A percentile compares a stretch with the other conserved stretches of the same genome.
phyloP scores from a whole-genome alignment of 306 rosid species.

The Quercus cerris region DNA sequence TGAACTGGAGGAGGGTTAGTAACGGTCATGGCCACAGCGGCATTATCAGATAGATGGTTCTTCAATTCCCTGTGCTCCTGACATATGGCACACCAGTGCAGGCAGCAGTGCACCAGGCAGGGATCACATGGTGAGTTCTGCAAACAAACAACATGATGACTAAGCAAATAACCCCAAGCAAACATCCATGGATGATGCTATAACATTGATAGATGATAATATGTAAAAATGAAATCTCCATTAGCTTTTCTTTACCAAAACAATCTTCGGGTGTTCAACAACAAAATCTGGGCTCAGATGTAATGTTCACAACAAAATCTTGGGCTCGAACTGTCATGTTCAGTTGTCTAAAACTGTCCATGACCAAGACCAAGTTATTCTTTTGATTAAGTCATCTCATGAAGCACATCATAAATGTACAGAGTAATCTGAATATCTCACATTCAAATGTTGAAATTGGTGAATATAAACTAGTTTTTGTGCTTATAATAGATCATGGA shows the following conservation, averaged over 20 bases:
- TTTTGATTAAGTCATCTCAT: not conserved
- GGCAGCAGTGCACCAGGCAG: conserved; percentile 56
- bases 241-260: not conserved
- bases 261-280: not conserved
- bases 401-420: not conserved
- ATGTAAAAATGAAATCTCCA: not conserved
- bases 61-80: conserved; percentile 58
- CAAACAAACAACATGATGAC: conserved; percentile 1
- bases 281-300: not conserved
- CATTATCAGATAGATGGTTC: conserved; percentile 40
- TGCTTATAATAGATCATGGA: too few species aligned
- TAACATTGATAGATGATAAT: not conserved
- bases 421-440: not conserved
- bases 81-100: conserved; percentile 60
- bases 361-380: not conserved
- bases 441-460: not conserved
- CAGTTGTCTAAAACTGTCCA: not conserved
- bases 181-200: not conserved
- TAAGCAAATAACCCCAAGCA: not conserved
- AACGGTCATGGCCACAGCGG: conserved; percentile 26
- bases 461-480: too few species aligned
- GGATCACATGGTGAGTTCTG: conserved; percentile 64
- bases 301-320: too few species aligned
- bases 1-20: conserved; percentile 43
- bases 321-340: not conserved